Base-by-base conservation (phyloP, 495 filamentous ascomycete genomes). In the Pyronema domesticum region DNA sequence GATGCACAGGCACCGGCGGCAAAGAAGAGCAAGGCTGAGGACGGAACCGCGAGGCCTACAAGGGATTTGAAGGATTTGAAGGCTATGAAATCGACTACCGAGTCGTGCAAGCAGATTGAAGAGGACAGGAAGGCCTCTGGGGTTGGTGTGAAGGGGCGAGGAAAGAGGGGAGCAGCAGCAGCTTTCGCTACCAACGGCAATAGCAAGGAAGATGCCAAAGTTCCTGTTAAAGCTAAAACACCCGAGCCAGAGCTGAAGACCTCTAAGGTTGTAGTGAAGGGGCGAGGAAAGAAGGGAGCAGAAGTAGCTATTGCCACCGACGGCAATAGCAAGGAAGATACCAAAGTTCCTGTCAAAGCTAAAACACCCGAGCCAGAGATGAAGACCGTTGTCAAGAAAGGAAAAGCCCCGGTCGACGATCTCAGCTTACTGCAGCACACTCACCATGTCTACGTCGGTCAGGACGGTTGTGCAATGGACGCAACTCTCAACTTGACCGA, bases 371-470 rank as follows among this genome's bases (percentile, higher is more conserved):
- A 50, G 58, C 77, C 42, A 70, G 73, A n/a, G 57, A 81, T n/a
- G 74, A 81, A 61, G 71, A 76, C 55, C 61, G 56, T 19, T 74
- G 58, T 51, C 54, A 67, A 37, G 53, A 57, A 74, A 55, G 68
- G 75, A 43, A 67, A 60, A 23, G 71, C 78, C 15, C 74, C 72
- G 1, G 52, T 76, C 0, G 75, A 78, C 45, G 69, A 73, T 11
- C 51, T 71, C 5, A 67, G 59, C 45, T 59, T 66, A 0, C 57
- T 61, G 8, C 0, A 40, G 6, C 59, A 58, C 36, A 46, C 34
- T 43, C 68, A 71, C 33, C 64, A 68, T 3, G 84, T 93, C 37
- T 80, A 81, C 60, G 80, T 89, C 51, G 82, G 81, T 56, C 47
- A 68, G 0, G 51, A 71, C 1, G 76, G 77, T 1, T 65, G 81